Percentiles rank a stretch among this genome's conserved stretches.
These are phyloP conservation scores for Plasmodium blacklocki DNA, from an alignment of 169 alveolate genomes.

Conservation along the genomic window DNA sequence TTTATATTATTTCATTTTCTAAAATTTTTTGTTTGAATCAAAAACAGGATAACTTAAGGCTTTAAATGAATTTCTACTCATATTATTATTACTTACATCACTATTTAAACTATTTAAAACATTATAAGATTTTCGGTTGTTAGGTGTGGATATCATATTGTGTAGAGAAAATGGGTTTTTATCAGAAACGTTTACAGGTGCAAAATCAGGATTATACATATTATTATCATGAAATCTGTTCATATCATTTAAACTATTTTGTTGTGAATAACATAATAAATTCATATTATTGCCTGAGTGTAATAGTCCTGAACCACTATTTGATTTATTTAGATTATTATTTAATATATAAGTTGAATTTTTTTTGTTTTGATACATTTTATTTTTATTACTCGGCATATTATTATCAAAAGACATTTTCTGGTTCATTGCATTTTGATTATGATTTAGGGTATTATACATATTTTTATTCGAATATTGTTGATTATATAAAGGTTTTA, in stretches of 20 bases:
- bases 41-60: background rate
- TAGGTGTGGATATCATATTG: slow-evolving; percentile 44
- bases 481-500: slow-evolving; percentile 44
- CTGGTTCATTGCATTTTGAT: slow-evolving; percentile 19
- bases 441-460: slow-evolving; percentile 17
- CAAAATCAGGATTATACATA: slow-evolving; percentile 39
- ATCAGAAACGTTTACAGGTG: slow-evolving; percentile 68
- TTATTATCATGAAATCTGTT: slow-evolving; percentile 43
- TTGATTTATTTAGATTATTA: slow-evolving; percentile 14
- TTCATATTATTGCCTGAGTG: slow-evolving; percentile 21
- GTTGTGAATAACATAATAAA: slow-evolving; percentile 34
- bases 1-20: background rate
- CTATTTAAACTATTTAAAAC: slow-evolving; percentile 11
- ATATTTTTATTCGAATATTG: slow-evolving; percentile 2
- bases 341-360: slow-evolving; percentile 32
- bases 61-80: slow-evolving; percentile 29
- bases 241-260: slow-evolving; percentile 28
- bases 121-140: slow-evolving; percentile 19
- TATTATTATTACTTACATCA: slow-evolving; percentile 27
- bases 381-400: slow-evolving; percentile 1
- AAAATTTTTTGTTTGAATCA: background rate
- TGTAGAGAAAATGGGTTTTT: slow-evolving; percentile 75
- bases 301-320: background rate
- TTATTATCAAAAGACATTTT: slow-evolving; percentile 29
- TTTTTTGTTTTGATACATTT: slow-evolving; percentile 7